phyloP scores from a whole-genome alignment of 257 asterid genomes.

The Anisodus tanguticus region DNA sequence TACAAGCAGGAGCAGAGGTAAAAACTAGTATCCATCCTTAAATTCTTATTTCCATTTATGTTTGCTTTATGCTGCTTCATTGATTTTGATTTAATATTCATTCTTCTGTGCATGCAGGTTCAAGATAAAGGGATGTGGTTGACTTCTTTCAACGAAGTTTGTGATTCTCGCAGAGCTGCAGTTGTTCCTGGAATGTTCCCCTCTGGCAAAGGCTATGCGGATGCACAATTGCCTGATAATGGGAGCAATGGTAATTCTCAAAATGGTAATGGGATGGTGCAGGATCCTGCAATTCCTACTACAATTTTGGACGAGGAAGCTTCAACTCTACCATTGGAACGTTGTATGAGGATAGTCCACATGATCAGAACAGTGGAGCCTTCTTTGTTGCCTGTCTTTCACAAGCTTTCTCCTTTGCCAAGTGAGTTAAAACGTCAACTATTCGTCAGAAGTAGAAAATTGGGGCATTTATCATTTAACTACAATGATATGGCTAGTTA shows the following conservation, averaged over 20 bases:
- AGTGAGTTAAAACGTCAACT: slow-evolving; percentile 43
- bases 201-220: slow-evolving; percentile 66
- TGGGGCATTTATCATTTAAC: not conserved
- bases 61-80: not conserved
- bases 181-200: slow-evolving; percentile 93
- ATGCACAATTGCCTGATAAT: slow-evolving; percentile 41
- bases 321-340: slow-evolving; percentile 82
- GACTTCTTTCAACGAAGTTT: slow-evolving; percentile 65
- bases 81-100: slow-evolving; percentile 1
- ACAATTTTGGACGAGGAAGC: slow-evolving; percentile 64
- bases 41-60: not conserved
- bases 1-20: not conserved
- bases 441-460: not conserved
- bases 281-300: slow-evolving; percentile 45
- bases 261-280: slow-evolving; percentile 38
- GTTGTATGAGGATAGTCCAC: slow-evolving; percentile 97
- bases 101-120: slow-evolving; percentile 59
- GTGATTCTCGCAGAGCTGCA: slow-evolving; percentile 63
- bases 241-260: slow-evolving; percentile 39
- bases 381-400: slow-evolving; percentile 95
- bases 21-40: not conserved
- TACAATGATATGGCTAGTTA: not conserved
- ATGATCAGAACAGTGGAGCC: slow-evolving; percentile 98
- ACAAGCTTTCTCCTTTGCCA: slow-evolving; percentile 67
- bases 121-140: slow-evolving; percentile 83